Evolutionary conservation across 345 rosid genomes (phyloP), one percentile per base, ranked within the genome.

Genomic region (Sonneratia alba): DNA sequence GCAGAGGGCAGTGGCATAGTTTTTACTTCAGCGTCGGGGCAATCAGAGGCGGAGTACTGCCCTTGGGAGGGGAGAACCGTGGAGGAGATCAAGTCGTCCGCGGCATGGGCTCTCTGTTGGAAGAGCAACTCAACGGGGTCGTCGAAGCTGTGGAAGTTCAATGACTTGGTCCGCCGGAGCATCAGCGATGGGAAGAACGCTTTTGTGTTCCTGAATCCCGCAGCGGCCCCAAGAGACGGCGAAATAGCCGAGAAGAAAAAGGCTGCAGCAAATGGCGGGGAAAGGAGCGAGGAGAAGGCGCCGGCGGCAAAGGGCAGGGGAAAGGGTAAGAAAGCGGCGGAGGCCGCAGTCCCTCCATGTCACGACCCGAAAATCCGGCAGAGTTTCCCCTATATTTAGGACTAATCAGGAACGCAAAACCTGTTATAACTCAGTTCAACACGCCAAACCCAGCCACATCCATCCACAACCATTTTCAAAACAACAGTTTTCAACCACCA

Each of bases 71-170:
- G 81, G 11, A 79, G 71, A 61, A 77, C 80, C 7, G 79, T 82
- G 38, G 81, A 70, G 67, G 88, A 85, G 74, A 74, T 82, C 45
- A 75, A 85, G 36, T 76, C 83, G 53, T 74, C 88, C 38, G 77
- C 82, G 59, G 76, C 87, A 43, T 76, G 83, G 71, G 85, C 74
- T 70, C 56, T 74, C n/a, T 85, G 91, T 74, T 74, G 75, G 85
- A 87, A 87, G 77, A 87, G 91, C 73, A 83, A 83, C 49, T 87
- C 91, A 9, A 87, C 91, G 36, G 91, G 91, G 2, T 85, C 83
- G 67, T 85, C 87, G 13, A 85, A 72, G 76, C 75, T 87, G 1
- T 80, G 88, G 88, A 77, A 82, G 36, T 81, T 85, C n/a, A 79
- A 85, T 5, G 88, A 82, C 42, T 67, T 79, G 8, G 71, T 77